phyloP scores from a whole-genome alignment of 2,329 filamentous ascomycete genomes.

The Aspergillus brasiliensis region DNA sequence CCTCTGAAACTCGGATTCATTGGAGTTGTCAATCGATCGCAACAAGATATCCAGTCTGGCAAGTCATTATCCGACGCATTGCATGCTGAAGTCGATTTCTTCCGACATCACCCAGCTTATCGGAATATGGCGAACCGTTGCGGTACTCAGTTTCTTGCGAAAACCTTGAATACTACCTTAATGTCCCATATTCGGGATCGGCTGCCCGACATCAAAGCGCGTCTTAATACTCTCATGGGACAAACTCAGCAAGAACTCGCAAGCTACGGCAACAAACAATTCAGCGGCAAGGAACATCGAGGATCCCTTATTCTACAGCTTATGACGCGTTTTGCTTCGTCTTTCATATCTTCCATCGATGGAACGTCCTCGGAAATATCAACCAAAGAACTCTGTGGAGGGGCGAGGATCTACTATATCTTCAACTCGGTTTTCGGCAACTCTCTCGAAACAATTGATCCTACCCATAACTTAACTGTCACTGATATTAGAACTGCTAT shows the following conservation, averaged over 20 bases:
- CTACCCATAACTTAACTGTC: slow-evolving; percentile 90
- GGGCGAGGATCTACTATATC: slow-evolving; percentile 96
- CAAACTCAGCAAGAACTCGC: slow-evolving; percentile 98
- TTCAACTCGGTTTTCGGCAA: slow-evolving; percentile 99
- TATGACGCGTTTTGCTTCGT: slow-evolving; percentile 97
- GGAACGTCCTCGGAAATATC: slow-evolving; percentile 98
- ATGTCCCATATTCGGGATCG: slow-evolving; percentile 97
- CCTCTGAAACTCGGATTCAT: slow-evolving; percentile 97
- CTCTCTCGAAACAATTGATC: slow-evolving; percentile 92
- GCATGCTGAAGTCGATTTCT: slow-evolving; percentile 88
- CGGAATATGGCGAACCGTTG: slow-evolving; percentile 92
- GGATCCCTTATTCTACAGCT: slow-evolving; percentile 93
- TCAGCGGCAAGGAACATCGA: slow-evolving; percentile 94
- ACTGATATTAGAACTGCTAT: slow-evolving; percentile 96
- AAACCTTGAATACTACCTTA: slow-evolving; percentile 89
- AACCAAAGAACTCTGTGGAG: slow-evolving; percentile 94
- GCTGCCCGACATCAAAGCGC: slow-evolving; percentile 95
- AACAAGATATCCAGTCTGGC: slow-evolving; percentile 95
- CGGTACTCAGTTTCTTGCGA: slow-evolving; percentile 91
- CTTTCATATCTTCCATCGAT: slow-evolving; percentile 97
- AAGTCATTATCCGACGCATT: slow-evolving; percentile 94
- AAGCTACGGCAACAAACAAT: slow-evolving; percentile 96
- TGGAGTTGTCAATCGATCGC: slow-evolving; percentile 94
- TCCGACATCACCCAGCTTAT: slow-evolving; percentile 95
- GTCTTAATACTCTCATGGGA: slow-evolving; percentile 98